Percentiles rank a stretch among this genome's conserved stretches.
phyloP scores from a whole-genome alignment of 208 protist genomes.

The Naegleria fowleri region DNA sequence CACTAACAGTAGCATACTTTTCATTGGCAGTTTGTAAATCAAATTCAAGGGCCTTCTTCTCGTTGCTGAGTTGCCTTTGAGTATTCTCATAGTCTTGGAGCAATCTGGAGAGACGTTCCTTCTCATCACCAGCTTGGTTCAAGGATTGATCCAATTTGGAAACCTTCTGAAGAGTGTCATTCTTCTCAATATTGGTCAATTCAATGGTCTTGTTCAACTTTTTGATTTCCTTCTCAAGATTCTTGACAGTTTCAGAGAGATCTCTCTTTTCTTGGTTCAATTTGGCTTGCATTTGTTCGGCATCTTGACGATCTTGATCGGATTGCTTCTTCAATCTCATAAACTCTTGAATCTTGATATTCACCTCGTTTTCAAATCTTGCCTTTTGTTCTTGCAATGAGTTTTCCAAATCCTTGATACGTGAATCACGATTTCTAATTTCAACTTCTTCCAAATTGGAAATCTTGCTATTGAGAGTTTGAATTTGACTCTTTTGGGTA shows the following conservation, averaged over 20 bases:
- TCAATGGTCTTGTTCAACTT: not conserved
- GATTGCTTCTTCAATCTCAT: not conserved
- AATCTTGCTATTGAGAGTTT: not conserved
- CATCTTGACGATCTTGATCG: not conserved
- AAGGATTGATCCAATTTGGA: not conserved
- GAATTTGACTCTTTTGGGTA: not conserved
- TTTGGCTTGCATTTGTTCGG: not conserved
- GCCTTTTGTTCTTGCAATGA: not conserved
- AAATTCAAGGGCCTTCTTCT: not conserved
- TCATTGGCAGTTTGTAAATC: not conserved
- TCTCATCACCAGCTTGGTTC: not conserved
- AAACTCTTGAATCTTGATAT: not conserved
- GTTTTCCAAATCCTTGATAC: not conserved
- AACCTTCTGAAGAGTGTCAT: not conserved
- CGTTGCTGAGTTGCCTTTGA: not conserved
- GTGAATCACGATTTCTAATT: not conserved
- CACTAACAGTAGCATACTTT: not conserved
- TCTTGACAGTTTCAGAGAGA: not conserved
- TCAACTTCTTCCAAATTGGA: not conserved
- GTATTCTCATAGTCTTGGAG: not conserved
- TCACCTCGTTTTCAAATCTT: not conserved
- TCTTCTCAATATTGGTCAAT: not conserved
- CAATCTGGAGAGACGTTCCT: not conserved
- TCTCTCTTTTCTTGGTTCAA: not conserved
- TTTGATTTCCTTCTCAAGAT: not conserved